A percentile compares a stretch with the other conserved stretches of the same genome.
Conservation (phyloP, 129 eudicot species). For the Tagetes erecta region DNA sequence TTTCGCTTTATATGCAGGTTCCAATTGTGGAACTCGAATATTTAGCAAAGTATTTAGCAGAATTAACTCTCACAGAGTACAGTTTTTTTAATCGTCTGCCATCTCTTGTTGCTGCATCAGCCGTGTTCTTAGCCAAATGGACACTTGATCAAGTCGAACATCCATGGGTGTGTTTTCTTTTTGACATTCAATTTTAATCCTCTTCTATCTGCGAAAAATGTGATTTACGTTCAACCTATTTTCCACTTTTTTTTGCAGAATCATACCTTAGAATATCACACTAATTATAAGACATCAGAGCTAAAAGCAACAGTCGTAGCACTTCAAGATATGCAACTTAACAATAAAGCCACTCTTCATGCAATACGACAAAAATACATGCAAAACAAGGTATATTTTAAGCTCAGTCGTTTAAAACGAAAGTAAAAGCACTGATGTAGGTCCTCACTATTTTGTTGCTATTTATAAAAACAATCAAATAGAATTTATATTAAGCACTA, state of each 20-base stretch:
- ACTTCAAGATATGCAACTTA: conserved; percentile 73
- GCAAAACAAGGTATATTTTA: conserved; percentile 58
- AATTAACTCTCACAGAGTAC: conserved; percentile 76
- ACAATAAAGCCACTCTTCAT: conserved; percentile 46
- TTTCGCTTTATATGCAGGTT: conserved; percentile 46
- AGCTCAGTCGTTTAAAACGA: no score
- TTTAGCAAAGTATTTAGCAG: conserved; percentile 83
- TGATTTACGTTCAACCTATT: background rate
- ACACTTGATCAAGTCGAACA: conserved; percentile 76
- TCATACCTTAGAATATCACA: conserved; percentile 75
- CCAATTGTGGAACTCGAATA: conserved; percentile 66
- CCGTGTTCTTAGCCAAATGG: conserved; percentile 94
- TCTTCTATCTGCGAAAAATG: background rate
- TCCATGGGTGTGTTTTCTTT: conserved; percentile 77
- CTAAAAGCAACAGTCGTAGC: conserved; percentile 58
- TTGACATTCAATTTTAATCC: background rate
- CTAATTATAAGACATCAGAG: conserved; percentile 57
- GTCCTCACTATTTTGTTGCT: background rate
- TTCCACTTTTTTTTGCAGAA: conserved; percentile 56
- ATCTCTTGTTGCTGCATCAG: conserved; percentile 87
- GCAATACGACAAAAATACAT: conserved; percentile 83
- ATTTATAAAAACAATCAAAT: background rate
- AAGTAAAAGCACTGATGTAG: background rate
- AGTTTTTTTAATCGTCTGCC: conserved; percentile 75
- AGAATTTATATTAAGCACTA: background rate